Percentiles rank a stretch among this genome's conserved stretches.
Evolutionary conservation across 2,329 filamentous ascomycete species (phyloP).

Genomic region (Fusarium nematophilum): DNA sequence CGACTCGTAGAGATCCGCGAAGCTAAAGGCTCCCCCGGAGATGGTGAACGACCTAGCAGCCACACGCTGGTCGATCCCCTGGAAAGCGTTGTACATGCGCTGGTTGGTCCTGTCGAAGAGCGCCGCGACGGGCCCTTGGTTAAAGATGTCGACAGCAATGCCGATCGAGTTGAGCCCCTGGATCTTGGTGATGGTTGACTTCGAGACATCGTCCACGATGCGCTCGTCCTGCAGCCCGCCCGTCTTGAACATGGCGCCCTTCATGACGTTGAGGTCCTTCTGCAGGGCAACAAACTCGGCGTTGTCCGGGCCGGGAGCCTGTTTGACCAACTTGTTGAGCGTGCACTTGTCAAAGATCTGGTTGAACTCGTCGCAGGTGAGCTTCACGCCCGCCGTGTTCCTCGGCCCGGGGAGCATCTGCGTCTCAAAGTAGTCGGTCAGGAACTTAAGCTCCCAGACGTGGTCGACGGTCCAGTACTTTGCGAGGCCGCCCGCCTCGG

Average conservation of each 20-base stretch:
- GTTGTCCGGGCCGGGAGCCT: not conserved
- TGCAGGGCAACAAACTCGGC: slow-evolving; percentile 13
- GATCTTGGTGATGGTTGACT: not conserved
- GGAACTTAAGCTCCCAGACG: slow-evolving; percentile 18
- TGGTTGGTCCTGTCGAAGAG: slow-evolving; percentile 15
- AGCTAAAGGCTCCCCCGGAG: not conserved
- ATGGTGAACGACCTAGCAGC: not conserved
- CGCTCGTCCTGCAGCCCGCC: not conserved
- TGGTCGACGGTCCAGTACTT: slow-evolving; percentile 12
- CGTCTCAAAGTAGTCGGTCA: slow-evolving; percentile 12
- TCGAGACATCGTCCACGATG: not conserved
- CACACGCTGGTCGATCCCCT: slow-evolving; percentile 3
- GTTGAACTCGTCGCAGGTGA: slow-evolving; percentile 15
- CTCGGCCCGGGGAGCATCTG: not conserved
- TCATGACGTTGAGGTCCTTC: slow-evolving; percentile 7
- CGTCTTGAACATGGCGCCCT: slow-evolving; percentile 17
- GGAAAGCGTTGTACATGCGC: slow-evolving; percentile 14
- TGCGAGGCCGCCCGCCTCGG: not conserved
- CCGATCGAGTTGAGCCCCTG: slow-evolving; percentile 8
- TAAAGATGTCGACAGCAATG: slow-evolving; percentile 10
- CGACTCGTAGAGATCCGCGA: slow-evolving; percentile 2
- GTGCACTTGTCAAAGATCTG: not conserved
- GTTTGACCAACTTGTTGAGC: not conserved
- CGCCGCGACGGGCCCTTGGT: not conserved
- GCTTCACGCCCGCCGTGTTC: not conserved